Evolutionary conservation across 768 basidiomycete genomes (phyloP), one percentile per base, ranked within the genome.

Genomic region (Rubroboletus satanas): DNA sequence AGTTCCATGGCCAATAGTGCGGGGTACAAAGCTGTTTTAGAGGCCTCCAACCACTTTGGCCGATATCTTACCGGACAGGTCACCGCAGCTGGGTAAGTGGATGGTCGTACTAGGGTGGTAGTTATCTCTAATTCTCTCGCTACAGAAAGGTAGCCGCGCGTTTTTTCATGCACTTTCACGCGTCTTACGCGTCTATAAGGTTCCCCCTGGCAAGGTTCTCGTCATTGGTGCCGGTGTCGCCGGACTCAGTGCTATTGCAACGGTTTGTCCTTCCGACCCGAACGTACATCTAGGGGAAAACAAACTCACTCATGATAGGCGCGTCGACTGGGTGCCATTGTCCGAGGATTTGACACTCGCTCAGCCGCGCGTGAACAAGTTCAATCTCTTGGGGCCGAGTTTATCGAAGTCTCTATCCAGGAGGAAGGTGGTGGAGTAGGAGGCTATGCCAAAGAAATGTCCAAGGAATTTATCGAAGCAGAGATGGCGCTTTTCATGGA

Each of bases 1-100:
- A 92, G 92, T 64, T 93, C 90, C 26, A 94, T 94, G 92, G 85
- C 88, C n/a, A 94, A 93, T 66, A 93, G 92, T 39, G 82, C 90
- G n/a, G 92, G 92, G 12, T 94, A 94, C 71, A 92, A 94, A 69
- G 92, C 92, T 38, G 90, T 94, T 45, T 70, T 94, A 66, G 92
- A 94, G 70, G 92, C 92, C 31, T 89, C 90, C 26, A 93, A 91
- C 69, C 82, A 89, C 65, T 94, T 94, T 63, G 91, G 91, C 64
- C 78, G 92, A 61, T 93, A 91, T 74, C 76, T 94, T 60, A 92
- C 92, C 33, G 92, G 92, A 63, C 92, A 94, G 70, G 90, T 91
- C 51, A 94, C 92, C 7, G 92, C 92, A 54, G 91, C 90, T 69
- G 90, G 89, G 87, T 90, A 68, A 67, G 85, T 77, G 44, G 37